These are phyloP conservation scores for Zoysia matrella DNA, from an alignment of 202 grass and related monocot genomes.

Conservation along the genomic window DNA sequence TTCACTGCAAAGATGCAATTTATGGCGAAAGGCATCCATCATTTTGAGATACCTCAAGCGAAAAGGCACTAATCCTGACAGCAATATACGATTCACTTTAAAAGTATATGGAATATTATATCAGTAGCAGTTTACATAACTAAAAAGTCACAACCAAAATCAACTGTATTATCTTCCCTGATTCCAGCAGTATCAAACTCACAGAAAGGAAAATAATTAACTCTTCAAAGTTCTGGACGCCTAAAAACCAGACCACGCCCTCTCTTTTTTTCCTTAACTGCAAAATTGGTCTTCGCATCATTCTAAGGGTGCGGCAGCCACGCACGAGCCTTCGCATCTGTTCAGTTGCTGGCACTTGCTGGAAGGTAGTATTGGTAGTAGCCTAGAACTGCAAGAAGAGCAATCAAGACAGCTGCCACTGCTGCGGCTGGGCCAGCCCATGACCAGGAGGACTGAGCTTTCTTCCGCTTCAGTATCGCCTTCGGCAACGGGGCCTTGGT, in stretches of 20 bases:
- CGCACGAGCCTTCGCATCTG: conserved; percentile 21
- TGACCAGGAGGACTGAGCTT: conserved; percentile 52
- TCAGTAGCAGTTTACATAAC: too few relatives aligned
- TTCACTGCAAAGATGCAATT: not conserved
- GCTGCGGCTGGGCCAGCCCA: conserved; percentile 52
- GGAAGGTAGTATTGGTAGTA: too few relatives aligned
- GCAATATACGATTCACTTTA: conserved; percentile 42
- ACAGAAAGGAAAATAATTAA: conserved; percentile 43
- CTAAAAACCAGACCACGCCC: conserved; percentile 36
- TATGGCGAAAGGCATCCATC: not conserved
- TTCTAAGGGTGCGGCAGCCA: not conserved
- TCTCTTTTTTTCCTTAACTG: conserved; percentile 37
- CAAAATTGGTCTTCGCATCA: conserved; percentile 66
- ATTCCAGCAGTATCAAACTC: conserved; percentile 44
- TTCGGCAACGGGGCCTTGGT: too few relatives aligned
- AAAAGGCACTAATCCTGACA: conserved; percentile 36
- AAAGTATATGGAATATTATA: conserved; percentile 39
- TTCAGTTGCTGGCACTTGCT: too few relatives aligned
- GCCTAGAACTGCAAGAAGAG: too few relatives aligned
- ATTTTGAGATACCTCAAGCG: not conserved
- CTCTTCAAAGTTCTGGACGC: not conserved
- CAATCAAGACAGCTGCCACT: conserved; percentile 33
- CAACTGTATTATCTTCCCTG: too few relatives aligned
- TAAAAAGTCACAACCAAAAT: too few relatives aligned
- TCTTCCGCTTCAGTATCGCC: conserved; percentile 20